Evolutionary conservation across 1,139 yeast genomes (phyloP), one percentile per base, ranked within the genome.

Genomic region (Debaryomyces fabryi): DNA sequence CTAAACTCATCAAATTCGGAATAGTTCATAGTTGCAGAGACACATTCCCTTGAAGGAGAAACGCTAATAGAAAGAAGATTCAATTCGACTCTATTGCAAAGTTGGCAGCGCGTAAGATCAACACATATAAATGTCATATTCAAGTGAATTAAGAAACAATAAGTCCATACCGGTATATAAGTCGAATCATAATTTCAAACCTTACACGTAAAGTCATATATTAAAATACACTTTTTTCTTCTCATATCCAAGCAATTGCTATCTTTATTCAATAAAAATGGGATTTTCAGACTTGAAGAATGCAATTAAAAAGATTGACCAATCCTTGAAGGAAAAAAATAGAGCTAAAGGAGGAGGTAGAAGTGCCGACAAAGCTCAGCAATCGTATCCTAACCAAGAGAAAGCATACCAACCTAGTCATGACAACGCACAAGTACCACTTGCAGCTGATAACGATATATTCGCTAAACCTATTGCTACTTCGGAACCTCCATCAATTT

Each of bases 221-320:
- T n/a, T n/a, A n/a, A 13, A 15, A 23, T 16, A 21, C n/a, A 37
- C 24, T 9, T 13, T 23, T 8, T 8, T 23, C 27, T 15, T 15
- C 16, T 20, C 5, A 12, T 21, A 21, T 24, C 6, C 20, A 37
- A 15, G 7, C 30, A 37, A 23, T 40, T 30, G 36, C 24, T 39
- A 25, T 9, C 16, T 8, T 9, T 25, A 45, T 1, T 20, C 4
- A n/a, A n/a, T 21, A 20, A 46, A 25, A 29, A 68, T 68, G 72
- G 71, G 69, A 27, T 59, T 68, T 34, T 57, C 63, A 23, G 70
- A 66, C 42, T 49, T 67, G 32, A 65, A 62, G 42, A 63, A 63
- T 16, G 67, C 64, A 6, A 39, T 68, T 30, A 63, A 59, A 44
- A 63, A 60, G 50, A 52, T 66, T 32, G 65, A 62, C 44, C 13